Evolutionary conservation across 768 basidiomycete species (phyloP), one percentile per base, ranked within the genome.

Genomic region (Scleroderma bovista): DNA sequence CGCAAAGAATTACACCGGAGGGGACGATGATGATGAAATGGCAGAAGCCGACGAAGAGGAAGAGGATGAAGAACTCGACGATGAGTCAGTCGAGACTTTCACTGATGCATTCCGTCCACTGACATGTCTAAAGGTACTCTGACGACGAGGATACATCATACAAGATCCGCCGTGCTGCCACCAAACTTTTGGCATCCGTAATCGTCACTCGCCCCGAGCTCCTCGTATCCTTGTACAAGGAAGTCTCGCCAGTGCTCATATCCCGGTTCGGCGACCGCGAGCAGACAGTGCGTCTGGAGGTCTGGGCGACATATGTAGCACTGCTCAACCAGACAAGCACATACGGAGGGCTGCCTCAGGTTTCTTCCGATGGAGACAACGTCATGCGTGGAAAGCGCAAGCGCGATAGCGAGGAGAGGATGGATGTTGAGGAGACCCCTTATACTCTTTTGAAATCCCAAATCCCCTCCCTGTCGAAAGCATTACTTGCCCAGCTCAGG

Each of bases 141-240:
- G 96, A 99, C 58, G 96, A 99, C 51, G 96, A 98, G 66, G 96
- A 99, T 62, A 90, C 88, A 11, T 97, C 95, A 0, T 98, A 96
- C 79, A 97, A 97, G 68, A 91, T 96, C 50, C 86, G 96, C 55
- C 83, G 96, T 40, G 86, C 91, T 7, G 86, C 96, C 7, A 92
- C 93, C 16, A 97, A 97, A 65, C 74, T 98, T 3, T 76, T 98
- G 15, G 73, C 84, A 24, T 87, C 89, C 6, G 73, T 96, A 43
- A 84, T 98, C 50, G 82, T 80, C 12, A 98, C 95, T 1, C 88
- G 93, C 22, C 91, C 93, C 1, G 96, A 97, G 61, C 76, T 93
- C 2, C 76, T 97, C 19, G 68, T 75, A 13, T 72, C 83, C 2
- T 76, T 95, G 45, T 96, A 92, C 73, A 86, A 81, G 60, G 79